phyloP scores from a whole-genome alignment of 495 filamentous ascomycete species.

The Penicillium roqueforti region DNA sequence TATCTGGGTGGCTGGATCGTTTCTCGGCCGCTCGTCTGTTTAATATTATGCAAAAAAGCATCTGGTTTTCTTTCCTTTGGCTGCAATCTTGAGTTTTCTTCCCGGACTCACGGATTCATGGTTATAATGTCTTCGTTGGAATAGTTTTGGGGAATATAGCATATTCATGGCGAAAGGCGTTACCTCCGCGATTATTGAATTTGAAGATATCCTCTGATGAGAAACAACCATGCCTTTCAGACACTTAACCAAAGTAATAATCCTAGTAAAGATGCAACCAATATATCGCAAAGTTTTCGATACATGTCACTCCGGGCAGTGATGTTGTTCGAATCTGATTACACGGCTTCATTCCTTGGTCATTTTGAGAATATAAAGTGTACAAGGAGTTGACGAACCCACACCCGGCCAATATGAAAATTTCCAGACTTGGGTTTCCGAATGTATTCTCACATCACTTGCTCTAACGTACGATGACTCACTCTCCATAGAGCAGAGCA shows the following conservation, averaged over 20 bases:
- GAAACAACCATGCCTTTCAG: not conserved
- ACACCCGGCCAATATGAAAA: no score
- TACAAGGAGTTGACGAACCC: no score
- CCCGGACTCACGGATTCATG: not conserved
- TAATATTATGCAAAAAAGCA: slow-evolving; percentile 11
- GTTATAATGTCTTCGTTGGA: not conserved
- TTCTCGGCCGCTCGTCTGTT: slow-evolving; percentile 28
- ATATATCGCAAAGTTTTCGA: no score
- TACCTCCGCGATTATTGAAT: not conserved
- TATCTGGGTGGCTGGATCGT: slow-evolving; percentile 62
- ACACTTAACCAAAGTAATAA: not conserved
- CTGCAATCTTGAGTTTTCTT: not conserved
- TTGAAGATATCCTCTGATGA: not conserved
- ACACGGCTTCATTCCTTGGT: no score
- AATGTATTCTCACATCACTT: no score
- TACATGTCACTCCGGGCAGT: no score
- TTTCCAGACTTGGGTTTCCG: slow-evolving; percentile 19
- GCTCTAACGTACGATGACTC: no score
- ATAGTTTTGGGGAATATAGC: not conserved
- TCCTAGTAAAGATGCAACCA: slow-evolving; percentile 3
- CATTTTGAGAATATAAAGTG: no score
- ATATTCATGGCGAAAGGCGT: not conserved
- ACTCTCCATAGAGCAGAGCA: no score
- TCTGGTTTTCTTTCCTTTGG: not conserved
- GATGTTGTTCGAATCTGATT: no score